Conservation (phyloP, 2,329 filamentous ascomycete species). For the Aspergillus clavatus region DNA sequence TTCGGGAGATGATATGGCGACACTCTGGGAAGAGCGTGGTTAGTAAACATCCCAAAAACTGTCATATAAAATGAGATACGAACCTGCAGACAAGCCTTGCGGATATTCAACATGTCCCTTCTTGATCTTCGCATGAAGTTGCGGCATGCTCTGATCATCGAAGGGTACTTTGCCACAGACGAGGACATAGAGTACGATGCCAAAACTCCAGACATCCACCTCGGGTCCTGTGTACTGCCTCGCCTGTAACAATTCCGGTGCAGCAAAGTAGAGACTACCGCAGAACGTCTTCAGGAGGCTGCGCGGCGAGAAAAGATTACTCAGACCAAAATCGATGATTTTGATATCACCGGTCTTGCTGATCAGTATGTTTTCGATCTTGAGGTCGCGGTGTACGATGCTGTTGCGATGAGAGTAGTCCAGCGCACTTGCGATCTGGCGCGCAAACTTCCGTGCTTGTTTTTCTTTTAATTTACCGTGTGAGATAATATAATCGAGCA, state of each 20-base stretch:
- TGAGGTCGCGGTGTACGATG: constrained; percentile 94
- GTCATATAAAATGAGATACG: constrained; percentile 31
- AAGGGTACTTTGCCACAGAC: constrained; percentile 98
- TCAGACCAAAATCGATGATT: constrained; percentile 97
- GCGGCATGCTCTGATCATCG: constrained; percentile 98
- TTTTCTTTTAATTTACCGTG: constrained; percentile 97
- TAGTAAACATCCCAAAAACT: constrained; percentile 36
- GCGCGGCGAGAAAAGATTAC: constrained; percentile 86
- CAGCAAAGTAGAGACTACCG: constrained; percentile 95
- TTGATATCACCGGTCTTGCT: constrained; percentile 99
- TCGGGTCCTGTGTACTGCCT: constrained; percentile 93
- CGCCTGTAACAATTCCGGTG: constrained; percentile 88
- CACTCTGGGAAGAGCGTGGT: constrained; percentile 64
- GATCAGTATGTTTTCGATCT: constrained; percentile 99
- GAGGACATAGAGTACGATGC: constrained; percentile 93
- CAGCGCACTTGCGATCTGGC: constrained; percentile 91
- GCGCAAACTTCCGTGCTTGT: constrained; percentile 93
- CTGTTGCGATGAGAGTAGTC: constrained; percentile 98
- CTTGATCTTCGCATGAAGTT: constrained; percentile 97
- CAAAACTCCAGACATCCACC: constrained; percentile 98
- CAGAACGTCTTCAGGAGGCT: constrained; percentile 92
- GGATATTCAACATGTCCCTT: constrained; percentile 95
- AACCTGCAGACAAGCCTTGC: constrained; percentile 84
- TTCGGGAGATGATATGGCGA: constrained; percentile 83
- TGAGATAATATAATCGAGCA: constrained; percentile 99